A percentile compares a stretch with the other conserved stretches of the same genome.
phyloP scores from a whole-genome alignment of 352 stramenopile genomes.

The Globisporangium paddicum region DNA sequence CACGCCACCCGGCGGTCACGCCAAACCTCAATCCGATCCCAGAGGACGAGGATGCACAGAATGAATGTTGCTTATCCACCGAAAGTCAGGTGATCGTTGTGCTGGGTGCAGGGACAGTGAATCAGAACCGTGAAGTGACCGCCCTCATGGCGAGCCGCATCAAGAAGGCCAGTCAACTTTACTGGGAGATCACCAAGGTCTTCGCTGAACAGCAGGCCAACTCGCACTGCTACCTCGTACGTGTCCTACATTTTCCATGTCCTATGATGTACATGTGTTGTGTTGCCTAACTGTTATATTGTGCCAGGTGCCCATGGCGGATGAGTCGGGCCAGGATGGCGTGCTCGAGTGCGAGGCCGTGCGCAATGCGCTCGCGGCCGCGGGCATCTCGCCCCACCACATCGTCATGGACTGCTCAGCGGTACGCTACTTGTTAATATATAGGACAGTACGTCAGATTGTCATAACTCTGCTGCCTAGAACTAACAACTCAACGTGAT shows the following conservation, averaged over 20 bases:
- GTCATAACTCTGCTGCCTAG: no score
- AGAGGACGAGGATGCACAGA: conserved; percentile 28
- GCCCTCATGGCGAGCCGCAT: conserved; percentile 28
- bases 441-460: no score
- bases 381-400: conserved; percentile 59
- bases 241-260: not conserved
- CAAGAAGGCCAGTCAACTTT: conserved; percentile 39
- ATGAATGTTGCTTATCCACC: not conserved
- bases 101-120: conserved; percentile 31
- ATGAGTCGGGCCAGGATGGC: conserved; percentile 32
- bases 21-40: conserved; percentile 53
- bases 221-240: conserved; percentile 40
- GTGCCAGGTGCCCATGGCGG: conserved; percentile 33
- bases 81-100: conserved; percentile 48
- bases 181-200: conserved; percentile 39
- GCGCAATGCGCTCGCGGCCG: conserved; percentile 40
- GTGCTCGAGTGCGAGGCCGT: conserved; percentile 45
- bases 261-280: not conserved
- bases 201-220: conserved; percentile 33
- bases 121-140: conserved; percentile 23
- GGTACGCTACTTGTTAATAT: conserved; percentile 20
- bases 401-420: conserved; percentile 67
- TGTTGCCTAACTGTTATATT: conserved; percentile 8
- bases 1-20: conserved; percentile 38
- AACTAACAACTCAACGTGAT: not conserved